Evolutionary conservation across 1,284 basidiomycete genomes (phyloP).

Genomic region (Megacollybia platyphylla): DNA sequence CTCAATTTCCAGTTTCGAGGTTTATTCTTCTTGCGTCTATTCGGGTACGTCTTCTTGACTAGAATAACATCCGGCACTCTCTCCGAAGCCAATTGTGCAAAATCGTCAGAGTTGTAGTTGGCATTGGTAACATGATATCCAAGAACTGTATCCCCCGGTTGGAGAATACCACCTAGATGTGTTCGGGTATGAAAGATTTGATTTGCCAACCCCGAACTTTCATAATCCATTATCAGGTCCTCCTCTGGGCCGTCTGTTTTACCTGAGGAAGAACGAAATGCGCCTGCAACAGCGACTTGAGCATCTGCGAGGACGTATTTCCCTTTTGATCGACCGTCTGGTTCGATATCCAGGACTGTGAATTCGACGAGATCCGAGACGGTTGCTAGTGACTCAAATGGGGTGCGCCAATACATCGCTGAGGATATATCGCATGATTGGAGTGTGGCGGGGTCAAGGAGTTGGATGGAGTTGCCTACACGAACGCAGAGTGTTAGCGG

Average conservation of each 20-base stretch:
- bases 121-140: slow-evolving; percentile 84
- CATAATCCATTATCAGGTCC: slow-evolving; percentile 44
- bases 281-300: slow-evolving; percentile 82
- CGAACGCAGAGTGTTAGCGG: slow-evolving; percentile 84
- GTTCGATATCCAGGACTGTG: slow-evolving; percentile 90
- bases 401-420: slow-evolving; percentile 82
- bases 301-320: slow-evolving; percentile 86
- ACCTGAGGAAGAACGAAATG: slow-evolving; percentile 43
- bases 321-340: slow-evolving; percentile 55
- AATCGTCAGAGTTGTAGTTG: slow-evolving; percentile 91
- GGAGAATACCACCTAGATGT: slow-evolving; percentile 88
- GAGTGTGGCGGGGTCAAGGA: slow-evolving; percentile 84
- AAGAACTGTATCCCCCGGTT: slow-evolving; percentile 88
- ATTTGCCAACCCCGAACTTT: slow-evolving; percentile 38
- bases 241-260: slow-evolving; percentile 25
- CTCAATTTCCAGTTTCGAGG: slow-evolving; percentile 82
- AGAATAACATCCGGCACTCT: slow-evolving; percentile 88
- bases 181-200: slow-evolving; percentile 95
- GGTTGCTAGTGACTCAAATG: slow-evolving; percentile 76
- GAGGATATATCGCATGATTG: slow-evolving; percentile 75
- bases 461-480: slow-evolving; percentile 84
- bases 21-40: slow-evolving; percentile 84
- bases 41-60: slow-evolving; percentile 93
- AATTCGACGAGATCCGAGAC: slow-evolving; percentile 89
- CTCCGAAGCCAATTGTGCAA: slow-evolving; percentile 60